These are phyloP conservation scores for Lactarius evosmus DNA, from an alignment of 768 basidiomycete genomes.

Conservation along the genomic window DNA sequence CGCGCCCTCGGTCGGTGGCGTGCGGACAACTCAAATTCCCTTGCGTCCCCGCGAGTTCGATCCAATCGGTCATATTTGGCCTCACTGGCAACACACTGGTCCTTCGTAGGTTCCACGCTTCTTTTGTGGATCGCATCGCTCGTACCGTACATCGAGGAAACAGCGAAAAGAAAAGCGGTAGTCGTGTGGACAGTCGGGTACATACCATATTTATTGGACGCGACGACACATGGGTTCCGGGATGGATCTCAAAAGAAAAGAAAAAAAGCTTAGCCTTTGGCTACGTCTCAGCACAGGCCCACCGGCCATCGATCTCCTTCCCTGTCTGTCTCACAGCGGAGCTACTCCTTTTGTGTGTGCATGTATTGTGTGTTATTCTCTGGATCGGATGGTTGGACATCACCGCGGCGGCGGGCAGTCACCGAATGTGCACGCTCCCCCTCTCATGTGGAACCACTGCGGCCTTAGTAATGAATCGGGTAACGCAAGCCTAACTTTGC, in stretches of 20 bases:
- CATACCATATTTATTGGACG: background rate
- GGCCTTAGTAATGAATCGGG: background rate
- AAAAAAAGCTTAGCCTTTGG: background rate
- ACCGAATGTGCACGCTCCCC: background rate
- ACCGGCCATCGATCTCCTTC: slow-evolving; percentile 7
- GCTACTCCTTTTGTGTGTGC: background rate
- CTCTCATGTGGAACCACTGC: slow-evolving; percentile 1
- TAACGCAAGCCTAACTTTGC: background rate
- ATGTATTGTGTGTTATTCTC: background rate
- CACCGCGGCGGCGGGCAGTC: background rate
- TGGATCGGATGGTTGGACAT: background rate
- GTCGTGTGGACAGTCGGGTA: background rate
- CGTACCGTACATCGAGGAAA: background rate
- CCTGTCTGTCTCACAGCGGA: slow-evolving; percentile 1
- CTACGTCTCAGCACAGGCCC: slow-evolving; percentile 3
- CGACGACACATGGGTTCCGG: background rate
- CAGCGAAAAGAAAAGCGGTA: background rate
- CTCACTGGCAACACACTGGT: background rate
- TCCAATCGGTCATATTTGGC: background rate
- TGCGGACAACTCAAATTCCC: background rate
- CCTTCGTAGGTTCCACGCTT: background rate
- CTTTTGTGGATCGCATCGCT: slow-evolving; percentile 1
- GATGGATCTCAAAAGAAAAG: background rate
- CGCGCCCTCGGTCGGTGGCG: background rate
- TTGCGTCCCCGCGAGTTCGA: background rate